Evolutionary conservation across 768 basidiomycete species (phyloP).

Genomic region (Dioszegia hungarica): DNA sequence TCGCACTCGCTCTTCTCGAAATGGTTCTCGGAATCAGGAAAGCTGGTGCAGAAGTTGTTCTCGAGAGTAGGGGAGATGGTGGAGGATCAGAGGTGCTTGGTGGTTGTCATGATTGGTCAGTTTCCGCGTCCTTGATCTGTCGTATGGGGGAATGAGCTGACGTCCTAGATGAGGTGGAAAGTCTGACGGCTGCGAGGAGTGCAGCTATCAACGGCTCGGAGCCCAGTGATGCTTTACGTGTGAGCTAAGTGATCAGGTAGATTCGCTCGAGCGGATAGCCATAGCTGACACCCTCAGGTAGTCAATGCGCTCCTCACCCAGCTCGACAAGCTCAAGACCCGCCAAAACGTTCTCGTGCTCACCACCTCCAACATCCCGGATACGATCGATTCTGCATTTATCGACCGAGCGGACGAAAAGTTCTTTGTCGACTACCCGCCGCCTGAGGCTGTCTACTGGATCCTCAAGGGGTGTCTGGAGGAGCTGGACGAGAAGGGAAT

Average conservation of each 20-base stretch:
- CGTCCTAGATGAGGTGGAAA: slow-evolving; percentile 84
- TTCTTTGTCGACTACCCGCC: slow-evolving; percentile 91
- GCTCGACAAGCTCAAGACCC: slow-evolving; percentile 87
- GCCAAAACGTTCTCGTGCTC: slow-evolving; percentile 91
- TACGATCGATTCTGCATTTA: slow-evolving; percentile 92
- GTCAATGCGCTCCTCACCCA: slow-evolving; percentile 96
- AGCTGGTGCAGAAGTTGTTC: slow-evolving; percentile 87
- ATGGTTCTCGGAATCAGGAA: slow-evolving; percentile 99
- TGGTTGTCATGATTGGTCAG: slow-evolving; percentile 84
- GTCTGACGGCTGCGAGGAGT: slow-evolving; percentile 85
- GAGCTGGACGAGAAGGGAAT: slow-evolving; percentile 75
- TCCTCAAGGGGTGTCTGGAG: slow-evolving; percentile 70
- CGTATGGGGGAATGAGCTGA: neutral
- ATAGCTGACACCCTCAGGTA: slow-evolving; percentile 57
- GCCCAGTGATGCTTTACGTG: slow-evolving; percentile 87
- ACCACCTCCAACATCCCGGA: slow-evolving; percentile 91
- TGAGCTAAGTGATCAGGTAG: too few relatives aligned
- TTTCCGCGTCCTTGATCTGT: slow-evolving; percentile 31
- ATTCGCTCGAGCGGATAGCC: neutral
- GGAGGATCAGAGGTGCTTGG: slow-evolving; percentile 84
- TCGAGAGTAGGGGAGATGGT: slow-evolving; percentile 81
- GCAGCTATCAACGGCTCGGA: slow-evolving; percentile 94
- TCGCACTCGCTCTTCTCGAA: slow-evolving; percentile 96
- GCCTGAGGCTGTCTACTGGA: slow-evolving; percentile 87
- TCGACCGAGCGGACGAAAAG: slow-evolving; percentile 93